Evolutionary conservation across 805 yeast genomes (phyloP), one percentile per base, ranked within the genome.

Genomic region (Candida tammaniensis): DNA sequence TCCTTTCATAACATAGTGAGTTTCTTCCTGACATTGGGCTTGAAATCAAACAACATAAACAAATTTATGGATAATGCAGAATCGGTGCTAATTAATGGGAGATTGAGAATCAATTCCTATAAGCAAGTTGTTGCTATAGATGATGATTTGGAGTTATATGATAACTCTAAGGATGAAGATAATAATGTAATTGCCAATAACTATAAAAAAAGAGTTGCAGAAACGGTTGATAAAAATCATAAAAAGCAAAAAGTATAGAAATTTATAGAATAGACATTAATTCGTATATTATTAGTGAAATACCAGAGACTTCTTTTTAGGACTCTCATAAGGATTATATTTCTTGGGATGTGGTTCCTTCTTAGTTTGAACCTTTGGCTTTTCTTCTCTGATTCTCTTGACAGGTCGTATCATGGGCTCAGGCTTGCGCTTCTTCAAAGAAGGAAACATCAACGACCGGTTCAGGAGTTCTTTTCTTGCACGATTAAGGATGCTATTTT

Each of bases 111-210:
- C 18, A 76, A 77, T 48, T 78, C 89, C 40, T 82, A 82, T 51
- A 89, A 88, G 51, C 96, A 89, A 54, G 80, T 85, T 0, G 63
- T 83, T 3, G 68, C 63, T 33, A 55, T 76, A 2, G 88, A 81
- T 36, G 49, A 40, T 23, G 41, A 43, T 24, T 13, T 22, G 8
- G 31, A 22, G 20, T 27, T 43, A 14, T 30, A 33, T 20, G 47
- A 43, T 21, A 54, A 47, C 12, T 30, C 37, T 23, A 39, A 39
- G 21, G 48, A 37, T 32, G 70, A 63, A 11, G 56, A 58, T 13
- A 52, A 55, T 13, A 52, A 52, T 35, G 46, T 28, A 3, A 21
- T 24, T 21, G 57, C 45, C 24, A 21, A 19, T 21, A 47, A 43
- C 30, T 39, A 39, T 12, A 39, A 27, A 18, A 39, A 40, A 26